Evolutionary conservation across 805 yeast species (phyloP).

Genomic region (Starmerella khaoyaiensis): DNA sequence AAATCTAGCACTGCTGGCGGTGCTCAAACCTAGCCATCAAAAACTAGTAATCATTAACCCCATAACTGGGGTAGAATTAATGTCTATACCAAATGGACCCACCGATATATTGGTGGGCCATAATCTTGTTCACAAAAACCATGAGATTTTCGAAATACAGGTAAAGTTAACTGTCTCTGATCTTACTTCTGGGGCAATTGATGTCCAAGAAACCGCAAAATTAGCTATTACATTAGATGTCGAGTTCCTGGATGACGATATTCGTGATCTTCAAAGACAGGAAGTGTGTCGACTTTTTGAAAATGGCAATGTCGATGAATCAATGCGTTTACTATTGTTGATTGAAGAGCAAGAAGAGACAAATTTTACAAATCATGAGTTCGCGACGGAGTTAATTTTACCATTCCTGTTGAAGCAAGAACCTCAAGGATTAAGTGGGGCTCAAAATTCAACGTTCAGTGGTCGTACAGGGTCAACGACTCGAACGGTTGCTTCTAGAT

Average conservation of each 20-base stretch:
- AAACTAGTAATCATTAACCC: constrained; percentile 8
- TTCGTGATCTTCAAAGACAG: constrained; percentile 8
- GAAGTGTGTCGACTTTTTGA: constrained; percentile 10
- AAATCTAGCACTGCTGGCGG: constrained; percentile 5
- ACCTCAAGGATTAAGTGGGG: neutral
- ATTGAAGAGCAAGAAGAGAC: constrained; percentile 14
- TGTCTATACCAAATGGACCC: neutral
- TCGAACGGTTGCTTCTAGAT: neutral
- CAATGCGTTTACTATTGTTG: constrained; percentile 12
- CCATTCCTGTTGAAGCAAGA: constrained; percentile 3
- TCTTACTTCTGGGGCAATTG: neutral
- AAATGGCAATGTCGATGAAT: constrained; percentile 7
- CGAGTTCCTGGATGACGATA: neutral
- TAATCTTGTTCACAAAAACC: too few species aligned
- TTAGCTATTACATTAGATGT: constrained; percentile 10
- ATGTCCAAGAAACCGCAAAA: constrained; percentile 11
- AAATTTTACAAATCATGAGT: constrained; percentile 1
- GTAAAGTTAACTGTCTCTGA: neutral
- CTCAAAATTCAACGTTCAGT: neutral
- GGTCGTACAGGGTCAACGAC: constrained; percentile 1
- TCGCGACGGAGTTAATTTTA: constrained; percentile 1
- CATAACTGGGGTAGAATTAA: constrained; percentile 9
- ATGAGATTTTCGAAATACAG: too few species aligned
- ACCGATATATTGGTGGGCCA: neutral
- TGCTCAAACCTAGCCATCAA: neutral